These are phyloP conservation scores for Pseudogymnoascus sp. DNA, from an alignment of 2,329 filamentous ascomycete genomes.

Conservation along the genomic window DNA sequence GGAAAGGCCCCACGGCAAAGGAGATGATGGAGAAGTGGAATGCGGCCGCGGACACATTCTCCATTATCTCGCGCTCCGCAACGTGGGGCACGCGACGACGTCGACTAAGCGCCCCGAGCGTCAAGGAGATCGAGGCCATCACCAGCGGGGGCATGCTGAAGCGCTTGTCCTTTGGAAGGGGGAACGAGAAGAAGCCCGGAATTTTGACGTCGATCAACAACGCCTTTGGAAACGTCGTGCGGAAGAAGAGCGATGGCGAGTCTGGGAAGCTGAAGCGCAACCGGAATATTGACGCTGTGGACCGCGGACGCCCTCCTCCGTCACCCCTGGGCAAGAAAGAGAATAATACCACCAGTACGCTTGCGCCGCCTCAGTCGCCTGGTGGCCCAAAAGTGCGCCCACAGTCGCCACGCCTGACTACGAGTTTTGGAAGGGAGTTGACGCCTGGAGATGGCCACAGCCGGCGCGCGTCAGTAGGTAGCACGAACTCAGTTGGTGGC, in stretches of 20 bases:
- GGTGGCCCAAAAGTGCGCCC: constrained; percentile 43
- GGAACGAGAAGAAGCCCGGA: constrained; percentile 35
- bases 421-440: constrained; percentile 41
- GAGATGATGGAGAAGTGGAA: constrained; percentile 40
- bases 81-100: constrained; percentile 63
- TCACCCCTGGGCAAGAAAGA: constrained; percentile 26
- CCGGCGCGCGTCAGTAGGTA: constrained; percentile 39
- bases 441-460: constrained; percentile 34
- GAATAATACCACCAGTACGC: constrained; percentile 28
- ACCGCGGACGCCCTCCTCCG: constrained; percentile 19
- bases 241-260: constrained; percentile 23
- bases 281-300: constrained; percentile 20
- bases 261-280: constrained; percentile 24
- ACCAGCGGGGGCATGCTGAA: constrained; percentile 55
- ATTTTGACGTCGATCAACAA: constrained; percentile 39
- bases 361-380: constrained; percentile 43
- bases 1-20: constrained; percentile 34
- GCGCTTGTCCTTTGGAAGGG: constrained; percentile 47
- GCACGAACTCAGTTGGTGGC: constrained; percentile 30
- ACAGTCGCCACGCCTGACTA: constrained; percentile 23
- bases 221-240: constrained; percentile 24
- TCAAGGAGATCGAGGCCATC: constrained; percentile 49
- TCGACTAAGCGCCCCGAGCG: constrained; percentile 46
- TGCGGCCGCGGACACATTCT: constrained; percentile 39
- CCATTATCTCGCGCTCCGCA: constrained; percentile 53